Percentiles rank a stretch among this genome's conserved stretches.
These are phyloP conservation scores for Madurella fahalii DNA, from an alignment of 2,329 filamentous ascomycete species.

Conservation along the genomic window DNA sequence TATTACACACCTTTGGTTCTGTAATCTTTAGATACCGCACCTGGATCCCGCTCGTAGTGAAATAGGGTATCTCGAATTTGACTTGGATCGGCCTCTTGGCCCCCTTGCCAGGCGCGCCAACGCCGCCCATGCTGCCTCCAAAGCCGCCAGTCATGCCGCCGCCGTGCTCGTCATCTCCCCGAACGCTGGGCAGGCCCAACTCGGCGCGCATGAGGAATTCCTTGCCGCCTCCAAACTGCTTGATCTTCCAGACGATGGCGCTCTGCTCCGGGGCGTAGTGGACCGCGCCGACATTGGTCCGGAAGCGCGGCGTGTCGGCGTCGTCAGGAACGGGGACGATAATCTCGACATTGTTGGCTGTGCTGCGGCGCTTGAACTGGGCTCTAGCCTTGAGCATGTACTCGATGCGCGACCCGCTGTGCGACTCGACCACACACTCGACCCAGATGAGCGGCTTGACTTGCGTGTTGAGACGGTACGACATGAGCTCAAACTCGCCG, in stretches of 20 bases:
- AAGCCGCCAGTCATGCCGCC: slow-evolving; percentile 98
- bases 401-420: slow-evolving; percentile 92
- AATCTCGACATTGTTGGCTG: slow-evolving; percentile 98
- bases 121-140: slow-evolving; percentile 92
- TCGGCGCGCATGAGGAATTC: slow-evolving; percentile 99
- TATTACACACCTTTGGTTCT: slow-evolving; percentile 80
- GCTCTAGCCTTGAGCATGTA: slow-evolving; percentile 99
- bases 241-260: slow-evolving; percentile 99
- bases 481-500: slow-evolving; percentile 99
- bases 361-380: slow-evolving; percentile 96
- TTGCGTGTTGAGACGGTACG: slow-evolving; percentile 95
- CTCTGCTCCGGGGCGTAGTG: slow-evolving; percentile 97
- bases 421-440: slow-evolving; percentile 93
- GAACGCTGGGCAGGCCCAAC: slow-evolving; percentile 86
- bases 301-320: slow-evolving; percentile 90
- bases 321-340: slow-evolving; percentile 96
- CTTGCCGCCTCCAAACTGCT: slow-evolving; percentile 97
- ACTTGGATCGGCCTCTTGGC: slow-evolving; percentile 94
- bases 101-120: slow-evolving; percentile 72
- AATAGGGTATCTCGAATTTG: slow-evolving; percentile 99
- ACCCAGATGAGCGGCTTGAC: slow-evolving; percentile 99
- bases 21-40: slow-evolving; percentile 99
- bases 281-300: slow-evolving; percentile 94
- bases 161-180: slow-evolving; percentile 91
- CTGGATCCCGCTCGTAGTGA: slow-evolving; percentile 98